Evolutionary conservation across 2,329 filamentous ascomycete genomes (phyloP).

Genomic region (Westerdykella aurantiaca): DNA sequence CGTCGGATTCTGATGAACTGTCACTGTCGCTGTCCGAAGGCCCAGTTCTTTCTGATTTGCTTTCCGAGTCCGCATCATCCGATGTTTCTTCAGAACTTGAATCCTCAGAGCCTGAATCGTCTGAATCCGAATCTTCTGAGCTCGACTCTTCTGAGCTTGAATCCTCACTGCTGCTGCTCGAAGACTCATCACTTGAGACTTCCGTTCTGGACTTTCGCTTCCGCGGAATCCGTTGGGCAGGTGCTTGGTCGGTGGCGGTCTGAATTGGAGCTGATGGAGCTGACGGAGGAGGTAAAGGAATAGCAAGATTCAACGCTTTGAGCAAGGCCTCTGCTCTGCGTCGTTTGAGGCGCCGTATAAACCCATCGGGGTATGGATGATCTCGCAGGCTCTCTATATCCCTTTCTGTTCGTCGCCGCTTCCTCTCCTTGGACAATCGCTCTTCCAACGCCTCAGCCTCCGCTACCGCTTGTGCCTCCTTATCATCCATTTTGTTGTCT

Average conservation of each 20-base stretch:
- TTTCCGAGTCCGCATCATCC: not conserved
- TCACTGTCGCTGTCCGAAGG: constrained; percentile 1
- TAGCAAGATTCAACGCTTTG: constrained; percentile 21
- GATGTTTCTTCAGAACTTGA: constrained; percentile 5
- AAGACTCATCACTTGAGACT: constrained; percentile 30
- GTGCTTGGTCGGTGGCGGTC: not conserved
- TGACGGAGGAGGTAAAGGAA: not conserved
- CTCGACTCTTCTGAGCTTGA: constrained; percentile 14
- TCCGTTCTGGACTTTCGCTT: constrained; percentile 25
- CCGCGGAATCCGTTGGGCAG: constrained; percentile 7
- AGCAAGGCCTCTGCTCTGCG: constrained; percentile 29
- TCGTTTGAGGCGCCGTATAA: constrained; percentile 31
- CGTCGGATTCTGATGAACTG: not conserved
- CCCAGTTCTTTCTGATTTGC: not conserved
- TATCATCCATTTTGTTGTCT: constrained; percentile 33
- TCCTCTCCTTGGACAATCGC: constrained; percentile 28
- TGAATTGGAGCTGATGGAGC: not conserved
- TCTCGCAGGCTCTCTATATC: constrained; percentile 22
- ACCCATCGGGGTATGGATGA: constrained; percentile 23
- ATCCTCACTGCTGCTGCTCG: constrained; percentile 26
- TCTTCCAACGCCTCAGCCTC: constrained; percentile 34
- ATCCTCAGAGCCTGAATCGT: constrained; percentile 9
- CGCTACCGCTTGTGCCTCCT: constrained; percentile 30
- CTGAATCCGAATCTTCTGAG: constrained; percentile 14
- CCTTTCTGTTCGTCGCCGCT: constrained; percentile 25